phyloP scores from a whole-genome alignment of 2,329 filamentous ascomycete species.

The Fusarium xylarioides region DNA sequence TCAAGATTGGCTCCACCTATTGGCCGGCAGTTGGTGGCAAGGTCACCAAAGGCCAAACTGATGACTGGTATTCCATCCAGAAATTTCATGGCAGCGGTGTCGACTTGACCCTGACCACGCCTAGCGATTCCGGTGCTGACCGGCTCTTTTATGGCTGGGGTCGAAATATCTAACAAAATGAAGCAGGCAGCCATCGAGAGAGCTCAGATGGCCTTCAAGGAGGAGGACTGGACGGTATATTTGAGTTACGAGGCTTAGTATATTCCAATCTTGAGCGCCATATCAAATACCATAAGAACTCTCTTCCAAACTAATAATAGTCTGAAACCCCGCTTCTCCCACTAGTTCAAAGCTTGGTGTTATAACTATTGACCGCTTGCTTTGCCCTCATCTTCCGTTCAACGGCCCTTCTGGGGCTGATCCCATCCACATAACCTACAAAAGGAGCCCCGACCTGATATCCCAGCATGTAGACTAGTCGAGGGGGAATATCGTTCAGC shows the following conservation, averaged over 20 bases:
- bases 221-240: not conserved
- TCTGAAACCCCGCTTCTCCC: fast-evolving
- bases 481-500: not conserved
- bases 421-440: not conserved
- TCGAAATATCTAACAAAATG: not conserved
- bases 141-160: not conserved
- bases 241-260: not conserved
- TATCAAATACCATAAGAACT: not conserved
- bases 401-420: not conserved
- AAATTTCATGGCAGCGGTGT: not conserved
- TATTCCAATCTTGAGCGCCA: not conserved
- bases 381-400: not conserved
- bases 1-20: not conserved
- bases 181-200: not conserved
- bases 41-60: not conserved
- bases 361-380: fast-evolving
- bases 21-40: not conserved
- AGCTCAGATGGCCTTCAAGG: too few relatives aligned
- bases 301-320: fast-evolving
- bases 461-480: not conserved
- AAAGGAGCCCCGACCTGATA: not conserved
- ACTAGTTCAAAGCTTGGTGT: not conserved
- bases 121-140: not conserved
- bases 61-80: not conserved
- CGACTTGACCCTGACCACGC: not conserved